Percentiles rank a stretch among this genome's conserved stretches.
These are phyloP conservation scores for Cutaneotrichosporon cavernicola DNA, from an alignment of 1,284 basidiomycete genomes.

Conservation along the genomic window DNA sequence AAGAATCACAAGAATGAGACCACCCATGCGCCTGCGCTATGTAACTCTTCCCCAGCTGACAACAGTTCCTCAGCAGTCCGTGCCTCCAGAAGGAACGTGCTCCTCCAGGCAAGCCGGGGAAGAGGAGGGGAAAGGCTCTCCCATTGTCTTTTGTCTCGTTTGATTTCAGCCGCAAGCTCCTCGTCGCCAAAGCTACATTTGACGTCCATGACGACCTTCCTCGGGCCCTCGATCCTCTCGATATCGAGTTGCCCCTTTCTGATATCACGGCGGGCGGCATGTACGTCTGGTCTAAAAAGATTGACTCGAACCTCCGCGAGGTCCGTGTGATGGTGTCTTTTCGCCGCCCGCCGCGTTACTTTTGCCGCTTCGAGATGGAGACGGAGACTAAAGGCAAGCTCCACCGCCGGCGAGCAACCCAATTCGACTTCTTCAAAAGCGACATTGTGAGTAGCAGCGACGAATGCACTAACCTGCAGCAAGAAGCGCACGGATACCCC, in stretches of 20 bases:
- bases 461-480: conserved; percentile 25
- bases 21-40: neutral
- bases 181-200: conserved; percentile 30
- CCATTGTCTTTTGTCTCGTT: conserved; percentile 39
- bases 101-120: neutral
- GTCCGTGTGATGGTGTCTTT: conserved; percentile 41
- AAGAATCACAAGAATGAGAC: neutral
- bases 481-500: conserved; percentile 36
- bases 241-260: conserved; percentile 44
- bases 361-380: conserved; percentile 26
- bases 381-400: conserved; percentile 1
- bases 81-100: neutral
- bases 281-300: conserved; percentile 20
- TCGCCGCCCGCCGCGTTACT: conserved; percentile 46
- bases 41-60: neutral
- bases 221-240: conserved; percentile 36
- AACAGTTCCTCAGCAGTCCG: neutral
- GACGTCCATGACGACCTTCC: conserved; percentile 23
- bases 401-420: conserved; percentile 41
- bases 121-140: neutral
- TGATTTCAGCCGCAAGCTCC: conserved; percentile 37
- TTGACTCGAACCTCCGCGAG: conserved; percentile 1
- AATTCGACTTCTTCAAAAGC: conserved; percentile 42
- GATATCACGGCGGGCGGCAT: conserved; percentile 45
- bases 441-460: conserved; percentile 12